These are phyloP conservation scores for Curvularia sp. DNA, from an alignment of 2,329 filamentous ascomycete genomes.

Conservation along the genomic window DNA sequence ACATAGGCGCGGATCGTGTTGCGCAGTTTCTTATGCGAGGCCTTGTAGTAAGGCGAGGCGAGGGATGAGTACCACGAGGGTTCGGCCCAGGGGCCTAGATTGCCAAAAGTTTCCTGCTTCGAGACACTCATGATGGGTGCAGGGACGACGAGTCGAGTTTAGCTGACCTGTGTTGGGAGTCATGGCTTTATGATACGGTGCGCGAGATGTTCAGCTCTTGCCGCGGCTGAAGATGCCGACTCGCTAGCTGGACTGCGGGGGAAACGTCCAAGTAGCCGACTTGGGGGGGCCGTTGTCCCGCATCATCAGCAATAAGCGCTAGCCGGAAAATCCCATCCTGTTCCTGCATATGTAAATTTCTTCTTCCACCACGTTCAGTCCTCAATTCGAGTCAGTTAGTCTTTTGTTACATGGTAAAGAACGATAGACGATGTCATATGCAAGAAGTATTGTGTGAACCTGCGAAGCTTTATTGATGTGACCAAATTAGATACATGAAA, in stretches of 20 bases:
- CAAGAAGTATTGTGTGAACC: conserved; percentile 8
- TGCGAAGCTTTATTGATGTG: conserved; percentile 28
- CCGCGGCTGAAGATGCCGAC: conserved; percentile 21
- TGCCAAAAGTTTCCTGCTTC: conserved; percentile 44
- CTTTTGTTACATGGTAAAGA: background rate
- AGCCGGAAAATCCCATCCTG: background rate
- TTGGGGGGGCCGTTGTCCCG: conserved; percentile 4
- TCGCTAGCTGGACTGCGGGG: conserved; percentile 14
- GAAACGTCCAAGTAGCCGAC: conserved; percentile 3
- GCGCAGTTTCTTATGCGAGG: conserved; percentile 66
- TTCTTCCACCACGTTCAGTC: background rate
- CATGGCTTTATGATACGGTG: conserved; percentile 13
- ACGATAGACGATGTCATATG: background rate
- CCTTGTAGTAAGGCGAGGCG: conserved; percentile 68
- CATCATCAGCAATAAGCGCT: background rate
- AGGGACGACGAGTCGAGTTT: conserved; percentile 6
- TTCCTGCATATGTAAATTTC: background rate
- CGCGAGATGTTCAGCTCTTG: conserved; percentile 8
- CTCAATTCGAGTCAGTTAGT: background rate
- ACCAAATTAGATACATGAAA: conserved; percentile 22
- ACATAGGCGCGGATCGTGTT: conserved; percentile 65
- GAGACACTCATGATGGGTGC: conserved; percentile 26
- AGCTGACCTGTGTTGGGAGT: background rate
- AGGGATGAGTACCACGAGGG: conserved; percentile 58
- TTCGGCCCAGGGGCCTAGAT: conserved; percentile 54